Base-by-base conservation (phyloP, 495 filamentous ascomycete genomes). In the Astrothelium subdiscretum region DNA sequence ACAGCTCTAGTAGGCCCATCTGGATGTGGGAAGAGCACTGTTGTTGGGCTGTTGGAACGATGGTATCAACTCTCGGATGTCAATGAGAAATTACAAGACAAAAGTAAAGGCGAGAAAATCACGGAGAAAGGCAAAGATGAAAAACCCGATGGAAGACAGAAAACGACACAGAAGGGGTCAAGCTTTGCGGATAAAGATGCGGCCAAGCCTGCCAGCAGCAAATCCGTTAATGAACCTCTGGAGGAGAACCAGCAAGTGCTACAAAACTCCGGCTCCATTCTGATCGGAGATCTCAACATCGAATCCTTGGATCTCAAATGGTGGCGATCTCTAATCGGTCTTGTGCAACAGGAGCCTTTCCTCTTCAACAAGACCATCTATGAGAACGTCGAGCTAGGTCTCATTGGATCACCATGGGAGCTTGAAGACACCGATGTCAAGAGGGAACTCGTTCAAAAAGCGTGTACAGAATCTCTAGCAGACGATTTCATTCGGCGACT, bases 1-100 rank as follows among this genome's bases (percentile, higher is more conserved):
- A 74, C 72, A 6, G 72, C 72, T 6, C 61, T 74, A 22, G 72
- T 74, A 8, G 72, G 72, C 1, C 60, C 66, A 26, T 62, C 52
- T 35, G 72, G 72, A 20, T 68, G 62, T 60, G 72, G 72, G 20
- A 74, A 74, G 52, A 66, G 62, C 32, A 74, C 72, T 11, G 40
- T 74, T 11, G 63, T 74, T n/a, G 70, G 70, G 3, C 57, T 74
- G 12, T 35, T 72, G 12, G 68, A 70, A 48, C 52, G 67, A 31
- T 70, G 68, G 68, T 70, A 70, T 31, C 40, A 67, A 26, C 63
- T 58, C 51, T 58, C 44, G 58, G 48, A 54, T 29, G 29, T 54
- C 48, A 54, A 54, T 20, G 8, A n/a, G 20, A 54, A 24, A 8
- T 24, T 54, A 8, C 22, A 54, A 29, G 5, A 54, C 8, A 12